These are phyloP conservation scores for Solanum medicagineum DNA, from an alignment of 257 asterid species.

Conservation along the genomic window DNA sequence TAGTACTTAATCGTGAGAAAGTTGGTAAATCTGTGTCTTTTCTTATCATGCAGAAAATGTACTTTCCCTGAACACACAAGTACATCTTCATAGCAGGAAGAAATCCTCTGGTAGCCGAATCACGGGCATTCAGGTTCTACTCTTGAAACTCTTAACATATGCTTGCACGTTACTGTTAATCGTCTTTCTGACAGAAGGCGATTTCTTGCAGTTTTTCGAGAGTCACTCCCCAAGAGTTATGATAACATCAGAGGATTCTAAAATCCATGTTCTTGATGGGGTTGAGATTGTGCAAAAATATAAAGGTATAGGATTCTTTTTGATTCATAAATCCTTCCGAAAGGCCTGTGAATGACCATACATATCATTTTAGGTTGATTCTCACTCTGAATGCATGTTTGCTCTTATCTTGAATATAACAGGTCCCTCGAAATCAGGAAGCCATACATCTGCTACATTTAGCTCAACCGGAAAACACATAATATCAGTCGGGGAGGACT, in stretches of 20 bases:
- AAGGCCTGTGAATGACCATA: not conserved
- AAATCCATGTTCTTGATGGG: constrained; percentile 68
- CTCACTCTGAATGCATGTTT: not conserved
- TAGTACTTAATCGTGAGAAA: not conserved
- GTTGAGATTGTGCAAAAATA: constrained; percentile 61
- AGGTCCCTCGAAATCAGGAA: constrained; percentile 59
- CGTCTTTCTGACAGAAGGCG: not conserved
- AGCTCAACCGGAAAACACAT: constrained; percentile 53
- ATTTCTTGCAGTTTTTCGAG: constrained; percentile 36
- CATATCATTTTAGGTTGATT: not conserved
- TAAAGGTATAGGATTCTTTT: constrained; percentile 33
- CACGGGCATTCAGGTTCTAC: constrained; percentile 81
- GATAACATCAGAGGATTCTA: constrained; percentile 83
- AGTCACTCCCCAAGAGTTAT: constrained; percentile 39
- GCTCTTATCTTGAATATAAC: not conserved
- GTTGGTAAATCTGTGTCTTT: not conserved
- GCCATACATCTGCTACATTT: constrained; percentile 59
- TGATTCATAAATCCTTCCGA: not conserved
- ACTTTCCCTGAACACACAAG: constrained; percentile 31
- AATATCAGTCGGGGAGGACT: constrained; percentile 69
- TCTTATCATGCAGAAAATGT: constrained; percentile 23
- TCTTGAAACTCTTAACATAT: not conserved
- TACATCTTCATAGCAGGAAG: constrained; percentile 40
- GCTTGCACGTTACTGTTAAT: constrained; percentile 1
- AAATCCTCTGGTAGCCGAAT: constrained; percentile 53